phyloP scores from a whole-genome alignment of 768 basidiomycete genomes.

The Coprinellus aureogranulatus region DNA sequence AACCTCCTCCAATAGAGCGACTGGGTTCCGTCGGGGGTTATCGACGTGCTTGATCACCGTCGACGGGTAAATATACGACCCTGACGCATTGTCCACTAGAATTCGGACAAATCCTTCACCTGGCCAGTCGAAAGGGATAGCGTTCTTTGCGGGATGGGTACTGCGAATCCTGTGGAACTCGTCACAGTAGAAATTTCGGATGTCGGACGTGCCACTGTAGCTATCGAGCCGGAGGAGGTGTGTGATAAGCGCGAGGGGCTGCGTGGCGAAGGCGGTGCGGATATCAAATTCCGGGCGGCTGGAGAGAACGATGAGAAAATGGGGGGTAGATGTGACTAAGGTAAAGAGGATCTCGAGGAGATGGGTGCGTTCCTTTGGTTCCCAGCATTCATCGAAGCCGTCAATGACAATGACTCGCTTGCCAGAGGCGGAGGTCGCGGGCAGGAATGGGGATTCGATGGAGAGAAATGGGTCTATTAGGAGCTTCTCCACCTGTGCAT shows the following conservation, averaged over 20 bases:
- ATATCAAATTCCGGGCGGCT: not conserved
- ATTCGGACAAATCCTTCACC: not conserved
- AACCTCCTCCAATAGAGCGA: slow-evolving; percentile 4
- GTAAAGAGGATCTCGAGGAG: not conserved
- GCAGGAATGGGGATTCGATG: no score
- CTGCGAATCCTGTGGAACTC: not conserved
- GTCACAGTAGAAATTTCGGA: not conserved
- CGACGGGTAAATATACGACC: not conserved
- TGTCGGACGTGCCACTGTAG: not conserved
- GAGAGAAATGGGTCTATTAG: no score
- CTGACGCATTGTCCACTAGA: not conserved
- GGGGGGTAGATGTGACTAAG: not conserved
- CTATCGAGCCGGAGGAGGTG: not conserved
- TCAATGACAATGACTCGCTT: slow-evolving; percentile 1
- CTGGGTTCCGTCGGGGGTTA: slow-evolving; percentile 6
- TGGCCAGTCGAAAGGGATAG: not conserved
- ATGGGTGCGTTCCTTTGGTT: not conserved
- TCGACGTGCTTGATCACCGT: slow-evolving; percentile 7
- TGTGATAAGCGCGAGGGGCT: not conserved
- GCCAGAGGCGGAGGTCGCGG: no score
- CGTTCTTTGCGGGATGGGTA: not conserved
- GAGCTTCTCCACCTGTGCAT: not conserved
- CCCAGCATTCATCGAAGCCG: not conserved
- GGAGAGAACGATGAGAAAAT: not conserved
- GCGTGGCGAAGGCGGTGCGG: not conserved